Evolutionary conservation across 306 rosid genomes (phyloP).

Genomic region (Carpinus fangiana): DNA sequence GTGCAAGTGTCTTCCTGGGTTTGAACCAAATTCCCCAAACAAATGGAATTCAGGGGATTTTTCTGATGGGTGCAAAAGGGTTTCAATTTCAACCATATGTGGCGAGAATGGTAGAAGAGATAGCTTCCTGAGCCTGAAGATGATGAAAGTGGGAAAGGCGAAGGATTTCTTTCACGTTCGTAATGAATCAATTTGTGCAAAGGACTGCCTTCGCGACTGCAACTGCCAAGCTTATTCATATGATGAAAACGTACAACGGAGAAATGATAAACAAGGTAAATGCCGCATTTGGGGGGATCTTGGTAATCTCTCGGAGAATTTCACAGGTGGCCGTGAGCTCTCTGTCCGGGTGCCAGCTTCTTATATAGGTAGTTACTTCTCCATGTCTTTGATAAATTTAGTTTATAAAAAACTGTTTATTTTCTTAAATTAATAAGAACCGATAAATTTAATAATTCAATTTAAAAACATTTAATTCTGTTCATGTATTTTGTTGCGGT

Average conservation of each 20-base stretch:
- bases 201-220: background rate
- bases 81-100: no score
- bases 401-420: no score
- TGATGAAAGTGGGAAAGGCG: background rate
- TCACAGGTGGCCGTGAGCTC: background rate
- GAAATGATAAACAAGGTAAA: no score
- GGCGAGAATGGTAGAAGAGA: background rate
- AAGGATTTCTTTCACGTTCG: background rate
- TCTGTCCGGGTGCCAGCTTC: background rate
- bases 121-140: background rate
- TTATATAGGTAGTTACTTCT: background rate
- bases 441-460: no score
- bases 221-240: background rate
- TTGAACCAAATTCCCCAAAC: background rate
- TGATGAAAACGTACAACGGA: accelerated
- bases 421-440: no score
- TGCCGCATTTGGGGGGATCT: constrained; percentile 22
- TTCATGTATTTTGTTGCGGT: no score
- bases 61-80: constrained; percentile 1
- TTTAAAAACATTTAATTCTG: no score
- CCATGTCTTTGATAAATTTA: no score
- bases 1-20: constrained; percentile 25
- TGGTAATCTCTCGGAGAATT: constrained; percentile 7
- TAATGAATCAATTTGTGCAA: background rate
- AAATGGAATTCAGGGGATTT: constrained; percentile 3